phyloP scores from a whole-genome alignment of 495 filamentous ascomycete species.

The Polyplosphaeria fusca region DNA sequence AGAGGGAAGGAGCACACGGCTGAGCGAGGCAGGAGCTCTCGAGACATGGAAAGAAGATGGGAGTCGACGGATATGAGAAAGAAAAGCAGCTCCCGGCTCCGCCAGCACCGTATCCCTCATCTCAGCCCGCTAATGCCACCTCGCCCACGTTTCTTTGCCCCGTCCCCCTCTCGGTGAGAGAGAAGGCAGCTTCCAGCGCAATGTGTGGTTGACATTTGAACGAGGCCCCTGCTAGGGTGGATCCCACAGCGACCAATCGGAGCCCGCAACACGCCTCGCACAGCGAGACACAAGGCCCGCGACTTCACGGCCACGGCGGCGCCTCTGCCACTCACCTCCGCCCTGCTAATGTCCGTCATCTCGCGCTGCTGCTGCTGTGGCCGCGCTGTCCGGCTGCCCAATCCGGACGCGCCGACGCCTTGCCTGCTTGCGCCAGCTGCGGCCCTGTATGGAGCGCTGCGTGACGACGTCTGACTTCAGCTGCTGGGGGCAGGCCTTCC shows the following conservation, averaged over 20 bases:
- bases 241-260: constrained; percentile 13
- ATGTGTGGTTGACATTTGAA: constrained; percentile 25
- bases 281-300: constrained; percentile 8
- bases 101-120: constrained; percentile 15
- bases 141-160: neutral
- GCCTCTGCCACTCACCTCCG: constrained; percentile 2
- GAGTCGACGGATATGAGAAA: too few species aligned
- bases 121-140: constrained; percentile 19
- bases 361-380: neutral
- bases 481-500: neutral
- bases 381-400: neutral
- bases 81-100: constrained; percentile 3
- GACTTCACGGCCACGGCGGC: too few species aligned
- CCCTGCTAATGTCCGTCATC: constrained; percentile 26
- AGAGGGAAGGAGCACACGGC: constrained; percentile 12
- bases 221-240: constrained; percentile 11
- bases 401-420: constrained; percentile 17
- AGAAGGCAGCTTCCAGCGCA: constrained; percentile 10
- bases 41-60: neutral
- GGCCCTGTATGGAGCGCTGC: neutral
- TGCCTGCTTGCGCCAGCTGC: constrained; percentile 7
- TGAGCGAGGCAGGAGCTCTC: too few species aligned
- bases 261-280: neutral
- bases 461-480: constrained; percentile 13
- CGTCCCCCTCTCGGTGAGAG: constrained; percentile 1